Evolutionary conservation across 495 filamentous ascomycete species (phyloP).

Genomic region (Jackrogersella multiformis): DNA sequence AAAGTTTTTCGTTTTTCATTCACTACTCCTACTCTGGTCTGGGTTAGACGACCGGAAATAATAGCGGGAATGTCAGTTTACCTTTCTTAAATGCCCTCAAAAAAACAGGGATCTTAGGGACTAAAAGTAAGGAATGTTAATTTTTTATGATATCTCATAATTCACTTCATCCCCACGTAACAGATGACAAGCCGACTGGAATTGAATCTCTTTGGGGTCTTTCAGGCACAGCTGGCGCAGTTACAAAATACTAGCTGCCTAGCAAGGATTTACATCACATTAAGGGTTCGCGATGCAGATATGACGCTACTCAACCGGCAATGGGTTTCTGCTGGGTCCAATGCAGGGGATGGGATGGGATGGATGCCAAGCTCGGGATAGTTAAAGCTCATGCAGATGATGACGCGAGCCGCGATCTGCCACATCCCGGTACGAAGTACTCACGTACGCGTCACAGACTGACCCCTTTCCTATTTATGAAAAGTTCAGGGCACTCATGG

Average conservation of each 20-base stretch:
- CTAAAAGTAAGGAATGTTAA: background rate
- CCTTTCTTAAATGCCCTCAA: background rate
- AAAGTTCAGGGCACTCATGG: too few relatives aligned
- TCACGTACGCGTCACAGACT: constrained; percentile 19
- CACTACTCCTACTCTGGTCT: background rate
- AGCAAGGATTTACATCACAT: background rate
- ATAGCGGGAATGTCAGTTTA: too few relatives aligned
- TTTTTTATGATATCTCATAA: background rate
- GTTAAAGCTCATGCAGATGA: constrained; percentile 24
- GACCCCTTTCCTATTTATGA: constrained; percentile 12
- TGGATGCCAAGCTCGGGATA: constrained; percentile 15
- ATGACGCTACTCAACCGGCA: background rate
- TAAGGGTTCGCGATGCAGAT: background rate
- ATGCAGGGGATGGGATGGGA: constrained; percentile 19
- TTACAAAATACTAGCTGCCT: background rate
- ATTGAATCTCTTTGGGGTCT: background rate
- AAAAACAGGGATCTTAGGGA: background rate
- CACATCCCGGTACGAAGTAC: constrained; percentile 17
- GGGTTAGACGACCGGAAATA: background rate
- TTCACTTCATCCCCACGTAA: background rate
- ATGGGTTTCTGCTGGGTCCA: constrained; percentile 1
- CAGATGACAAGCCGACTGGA: background rate
- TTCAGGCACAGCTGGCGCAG: background rate
- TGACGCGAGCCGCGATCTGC: constrained; percentile 18
- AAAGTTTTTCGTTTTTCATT: too few relatives aligned